A percentile compares a stretch with the other conserved stretches of the same genome.
Evolutionary conservation across 306 rosid species (phyloP).

Genomic region (Quercus rubra): DNA sequence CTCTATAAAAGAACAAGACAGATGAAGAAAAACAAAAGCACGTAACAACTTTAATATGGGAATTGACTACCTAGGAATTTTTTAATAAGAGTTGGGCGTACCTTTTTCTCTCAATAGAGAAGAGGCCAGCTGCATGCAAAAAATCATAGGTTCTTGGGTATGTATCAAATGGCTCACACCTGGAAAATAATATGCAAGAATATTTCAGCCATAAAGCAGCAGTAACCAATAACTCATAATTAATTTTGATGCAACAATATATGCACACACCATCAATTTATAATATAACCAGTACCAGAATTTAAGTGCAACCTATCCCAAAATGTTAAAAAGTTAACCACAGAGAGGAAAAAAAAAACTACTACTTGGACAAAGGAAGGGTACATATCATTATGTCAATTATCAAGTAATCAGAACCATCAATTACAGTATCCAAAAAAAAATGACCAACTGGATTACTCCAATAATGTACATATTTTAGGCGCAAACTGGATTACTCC

Average conservation of each 20-base stretch:
- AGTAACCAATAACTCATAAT: not conserved
- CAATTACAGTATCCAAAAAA: not conserved
- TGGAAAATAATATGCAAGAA: slow-evolving; percentile 23
- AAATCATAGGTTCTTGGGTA: slow-evolving; percentile 96
- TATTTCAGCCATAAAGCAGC: not conserved
- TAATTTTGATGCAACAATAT: not conserved
- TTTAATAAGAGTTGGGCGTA: slow-evolving; percentile 28
- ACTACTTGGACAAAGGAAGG: no score
- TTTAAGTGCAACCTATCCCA: not conserved
- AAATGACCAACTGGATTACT: not conserved
- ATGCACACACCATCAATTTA: no score
- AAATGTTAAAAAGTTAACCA: not conserved
- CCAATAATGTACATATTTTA: not conserved
- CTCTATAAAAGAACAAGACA: not conserved
- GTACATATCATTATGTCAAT: not conserved
- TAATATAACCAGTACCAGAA: no score
- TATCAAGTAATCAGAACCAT: not conserved
- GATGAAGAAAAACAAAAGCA: not conserved
- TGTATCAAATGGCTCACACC: slow-evolving; percentile 98
- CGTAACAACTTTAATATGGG: not conserved
- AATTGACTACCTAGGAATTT: slow-evolving; percentile 7
- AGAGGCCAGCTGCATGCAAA: slow-evolving; percentile 80
- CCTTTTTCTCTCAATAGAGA: slow-evolving; percentile 83
- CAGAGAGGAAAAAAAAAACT: no score
- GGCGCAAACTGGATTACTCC: not conserved